A percentile compares a stretch with the other conserved stretches of the same genome.
Conservation (phyloP, 768 basidiomycete species). For the Calocera cornea region DNA sequence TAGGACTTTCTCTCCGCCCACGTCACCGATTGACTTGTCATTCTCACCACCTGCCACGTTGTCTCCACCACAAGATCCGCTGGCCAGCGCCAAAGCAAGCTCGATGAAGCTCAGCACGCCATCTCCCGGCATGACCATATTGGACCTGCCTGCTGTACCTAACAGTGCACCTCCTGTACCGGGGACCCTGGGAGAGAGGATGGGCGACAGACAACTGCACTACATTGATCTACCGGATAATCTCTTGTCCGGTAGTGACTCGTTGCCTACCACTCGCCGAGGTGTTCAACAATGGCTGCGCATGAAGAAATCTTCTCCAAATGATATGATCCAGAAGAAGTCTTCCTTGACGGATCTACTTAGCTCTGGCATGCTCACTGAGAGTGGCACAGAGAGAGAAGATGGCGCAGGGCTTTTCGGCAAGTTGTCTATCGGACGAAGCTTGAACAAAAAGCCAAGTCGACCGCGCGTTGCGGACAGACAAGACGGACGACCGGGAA, state of each 20-base stretch:
- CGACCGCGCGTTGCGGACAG: neutral
- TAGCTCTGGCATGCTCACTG: neutral
- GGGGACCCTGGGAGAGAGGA: constrained; percentile 51
- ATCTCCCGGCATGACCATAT: constrained; percentile 37
- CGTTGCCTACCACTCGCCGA: constrained; percentile 57
- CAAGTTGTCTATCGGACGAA: neutral
- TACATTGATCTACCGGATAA: constrained; percentile 23
- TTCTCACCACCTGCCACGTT: constrained; percentile 7
- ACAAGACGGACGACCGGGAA: constrained; percentile 13
- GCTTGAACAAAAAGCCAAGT: neutral
- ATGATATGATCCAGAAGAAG: constrained; percentile 37
- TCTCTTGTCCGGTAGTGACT: constrained; percentile 30
- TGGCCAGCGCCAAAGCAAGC: neutral
- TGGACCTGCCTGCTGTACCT: constrained; percentile 32
- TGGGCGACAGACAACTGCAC: constrained; percentile 24
- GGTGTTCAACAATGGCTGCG: constrained; percentile 71
- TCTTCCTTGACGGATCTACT: constrained; percentile 56
- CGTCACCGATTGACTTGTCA: neutral
- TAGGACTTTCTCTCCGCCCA: constrained; percentile 1
- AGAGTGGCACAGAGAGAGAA: neutral
- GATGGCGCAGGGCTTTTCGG: neutral
- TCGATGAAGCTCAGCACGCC: constrained; percentile 51
- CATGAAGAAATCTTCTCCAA: constrained; percentile 37
- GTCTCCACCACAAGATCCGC: constrained; percentile 5
- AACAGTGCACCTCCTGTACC: constrained; percentile 41